These are phyloP conservation scores for Termitomyces titanicus DNA, from an alignment of 768 basidiomycete genomes.

Conservation along the genomic window DNA sequence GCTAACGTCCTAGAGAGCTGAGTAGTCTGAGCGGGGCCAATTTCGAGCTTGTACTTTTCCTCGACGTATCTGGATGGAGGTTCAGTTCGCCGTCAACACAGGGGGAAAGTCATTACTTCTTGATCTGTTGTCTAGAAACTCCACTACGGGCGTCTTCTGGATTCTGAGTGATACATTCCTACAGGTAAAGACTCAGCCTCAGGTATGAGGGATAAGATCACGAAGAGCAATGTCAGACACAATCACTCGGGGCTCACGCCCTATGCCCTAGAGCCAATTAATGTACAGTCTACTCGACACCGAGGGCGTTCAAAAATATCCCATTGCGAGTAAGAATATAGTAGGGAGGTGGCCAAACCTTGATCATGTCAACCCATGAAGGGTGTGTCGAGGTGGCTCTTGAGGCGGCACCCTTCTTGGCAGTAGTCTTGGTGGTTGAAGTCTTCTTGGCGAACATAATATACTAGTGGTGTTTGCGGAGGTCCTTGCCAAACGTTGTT, in stretches of 20 bases:
- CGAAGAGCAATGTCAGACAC: constrained; percentile 10
- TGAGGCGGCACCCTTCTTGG: constrained; percentile 28
- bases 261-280: constrained; percentile 19
- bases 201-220: not conserved
- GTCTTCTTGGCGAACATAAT: constrained; percentile 34
- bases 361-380: constrained; percentile 76
- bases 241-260: constrained; percentile 10
- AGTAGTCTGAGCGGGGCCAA: constrained; percentile 72
- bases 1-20: constrained; percentile 81
- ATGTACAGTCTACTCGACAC: not conserved
- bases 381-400: constrained; percentile 49
- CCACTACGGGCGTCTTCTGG: constrained; percentile 77
- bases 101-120: constrained; percentile 59
- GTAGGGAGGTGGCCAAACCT: constrained; percentile 40
- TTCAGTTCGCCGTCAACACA: constrained; percentile 13
- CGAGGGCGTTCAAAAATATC: not conserved
- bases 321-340: not conserved
- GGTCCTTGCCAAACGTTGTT: constrained; percentile 5
- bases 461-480: constrained; percentile 12
- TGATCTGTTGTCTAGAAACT: constrained; percentile 89
- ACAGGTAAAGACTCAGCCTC: constrained; percentile 8
- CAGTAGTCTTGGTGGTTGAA: constrained; percentile 43
- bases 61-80: constrained; percentile 66
- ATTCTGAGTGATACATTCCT: constrained; percentile 81
- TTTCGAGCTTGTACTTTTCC: constrained; percentile 75